These are phyloP conservation scores for Kregervanrija fluxuum DNA, from an alignment of 805 yeast species.

Conservation along the genomic window DNA sequence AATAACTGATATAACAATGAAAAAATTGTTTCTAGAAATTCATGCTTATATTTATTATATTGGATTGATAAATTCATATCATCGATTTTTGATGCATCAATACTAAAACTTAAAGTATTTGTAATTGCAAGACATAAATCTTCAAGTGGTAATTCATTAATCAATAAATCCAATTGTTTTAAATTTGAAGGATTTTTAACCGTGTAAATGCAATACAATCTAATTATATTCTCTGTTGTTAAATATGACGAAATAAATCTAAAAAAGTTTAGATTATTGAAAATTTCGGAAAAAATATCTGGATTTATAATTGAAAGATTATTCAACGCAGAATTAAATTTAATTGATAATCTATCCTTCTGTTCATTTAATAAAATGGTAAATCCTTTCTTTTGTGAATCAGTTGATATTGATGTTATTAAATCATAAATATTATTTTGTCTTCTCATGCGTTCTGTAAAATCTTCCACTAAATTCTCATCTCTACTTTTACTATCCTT, in stretches of 20 bases:
- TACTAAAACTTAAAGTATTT: constrained; percentile 13
- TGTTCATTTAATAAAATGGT: constrained; percentile 6
- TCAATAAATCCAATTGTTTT: constrained; percentile 6
- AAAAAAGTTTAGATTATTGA: constrained; percentile 10
- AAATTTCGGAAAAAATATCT: constrained; percentile 15
- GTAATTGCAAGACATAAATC: constrained; percentile 20
- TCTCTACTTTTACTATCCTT: too few species aligned
- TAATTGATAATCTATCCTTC: constrained; percentile 10
- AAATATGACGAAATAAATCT: constrained; percentile 12
- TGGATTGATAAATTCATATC: constrained; percentile 26
- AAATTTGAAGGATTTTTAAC: constrained; percentile 3
- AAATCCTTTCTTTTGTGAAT: constrained; percentile 16
- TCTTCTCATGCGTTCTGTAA: constrained; percentile 14
- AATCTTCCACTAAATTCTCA: constrained; percentile 8
- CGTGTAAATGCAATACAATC: constrained; percentile 18
- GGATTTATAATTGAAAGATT: constrained; percentile 19
- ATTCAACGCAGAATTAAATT: constrained; percentile 19
- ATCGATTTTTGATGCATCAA: constrained; percentile 22
- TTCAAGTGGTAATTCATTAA: constrained; percentile 13
- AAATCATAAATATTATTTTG: constrained; percentile 18
- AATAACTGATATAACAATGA: constrained; percentile 9
- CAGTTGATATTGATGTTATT: constrained; percentile 18
- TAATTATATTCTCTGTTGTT: constrained; percentile 22
- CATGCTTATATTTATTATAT: constrained; percentile 20
- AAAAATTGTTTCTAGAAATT: constrained; percentile 18